Evolutionary conservation across 2,329 filamentous ascomycete genomes (phyloP).

Genomic region (Nemania sp.): DNA sequence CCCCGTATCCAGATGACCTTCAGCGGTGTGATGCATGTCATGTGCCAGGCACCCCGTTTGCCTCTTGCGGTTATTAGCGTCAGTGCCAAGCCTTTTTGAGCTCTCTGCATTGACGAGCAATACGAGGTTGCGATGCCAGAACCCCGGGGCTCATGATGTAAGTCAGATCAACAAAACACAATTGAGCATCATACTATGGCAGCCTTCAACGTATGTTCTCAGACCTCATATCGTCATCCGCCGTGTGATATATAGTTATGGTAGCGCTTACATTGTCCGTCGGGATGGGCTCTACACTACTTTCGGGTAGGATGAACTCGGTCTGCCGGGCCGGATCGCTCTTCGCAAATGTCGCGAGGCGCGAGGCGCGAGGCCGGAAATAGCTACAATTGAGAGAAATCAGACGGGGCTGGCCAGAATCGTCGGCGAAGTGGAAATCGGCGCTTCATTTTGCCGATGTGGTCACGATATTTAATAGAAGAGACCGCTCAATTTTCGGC

Average conservation of each 20-base stretch:
- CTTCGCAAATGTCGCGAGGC: not conserved
- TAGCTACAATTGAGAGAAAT: not conserved
- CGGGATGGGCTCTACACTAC: too few relatives aligned
- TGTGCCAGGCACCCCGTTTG: not conserved
- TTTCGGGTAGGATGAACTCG: not conserved
- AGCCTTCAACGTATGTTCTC: not conserved
- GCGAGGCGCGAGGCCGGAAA: slow-evolving; percentile 3
- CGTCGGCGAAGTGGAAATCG: not conserved
- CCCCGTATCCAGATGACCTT: slow-evolving; percentile 14
- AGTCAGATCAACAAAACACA: not conserved
- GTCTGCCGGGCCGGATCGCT: not conserved
- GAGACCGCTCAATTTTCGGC: too few relatives aligned
- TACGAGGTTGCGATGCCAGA: slow-evolving; percentile 9
- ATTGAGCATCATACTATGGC: not conserved
- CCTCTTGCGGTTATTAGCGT: slow-evolving; percentile 1
- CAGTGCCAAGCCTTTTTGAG: slow-evolving; percentile 3
- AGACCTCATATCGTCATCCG: not conserved
- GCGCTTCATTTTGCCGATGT: not conserved
- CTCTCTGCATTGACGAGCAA: not conserved
- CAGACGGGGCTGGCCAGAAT: not conserved
- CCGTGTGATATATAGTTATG: not conserved
- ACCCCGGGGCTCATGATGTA: not conserved
- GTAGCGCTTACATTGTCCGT: not conserved
- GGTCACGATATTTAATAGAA: not conserved
- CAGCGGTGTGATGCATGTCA: slow-evolving; percentile 14